Base-by-base conservation (phyloP, 1,284 basidiomycete species). In the Cryptococcus deneoformans region DNA sequence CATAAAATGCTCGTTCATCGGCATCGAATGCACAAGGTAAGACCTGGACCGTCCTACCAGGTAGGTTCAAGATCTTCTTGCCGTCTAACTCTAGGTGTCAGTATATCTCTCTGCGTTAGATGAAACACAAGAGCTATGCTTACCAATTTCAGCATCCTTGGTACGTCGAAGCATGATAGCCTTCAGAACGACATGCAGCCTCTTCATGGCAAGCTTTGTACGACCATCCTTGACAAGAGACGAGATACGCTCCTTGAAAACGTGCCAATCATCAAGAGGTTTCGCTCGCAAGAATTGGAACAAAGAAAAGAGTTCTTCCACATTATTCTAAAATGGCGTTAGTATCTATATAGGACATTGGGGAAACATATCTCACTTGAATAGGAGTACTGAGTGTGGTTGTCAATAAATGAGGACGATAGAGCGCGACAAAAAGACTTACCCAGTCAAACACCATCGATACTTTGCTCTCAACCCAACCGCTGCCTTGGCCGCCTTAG, bases 141-240 rank as follows among this genome's bases (percentile, higher is more conserved):
- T 50, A 75, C 80, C 72, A 14, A 92, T 75, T 0, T 81, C 79
- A 43, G 91, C 86, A 44, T 87, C 86, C 77, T 99, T 99, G 3
- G 85, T 88, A 1, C 95, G 85, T 6, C 95, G 84, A 16, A 98
- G 84, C 92, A 99, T 96, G 66, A 95, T 82, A 2, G 88, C 84
- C 65, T 88, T 86, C 5, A 98, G 80, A 2, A 98, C 86, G 44
- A 88, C 87, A 62, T 92, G 90, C 11, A 94, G 78, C 45, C 89
- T 82, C 69, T 91, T 92, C 84, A 95, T 88, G 0, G 92, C 89
- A 11, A 85, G 79, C 34, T 80, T 84, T 8, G 87, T 85, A 38
- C 80, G 80, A 5, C 88, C 88, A 8, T 73, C 80, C 72, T 89
- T 91, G 57, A 96, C 85, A 1, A 91, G 90, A 60, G 87, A 85